A percentile compares a stretch with the other conserved stretches of the same genome.
Evolutionary conservation across 2,329 filamentous ascomycete genomes (phyloP).

Genomic region (Coniella vitis): DNA sequence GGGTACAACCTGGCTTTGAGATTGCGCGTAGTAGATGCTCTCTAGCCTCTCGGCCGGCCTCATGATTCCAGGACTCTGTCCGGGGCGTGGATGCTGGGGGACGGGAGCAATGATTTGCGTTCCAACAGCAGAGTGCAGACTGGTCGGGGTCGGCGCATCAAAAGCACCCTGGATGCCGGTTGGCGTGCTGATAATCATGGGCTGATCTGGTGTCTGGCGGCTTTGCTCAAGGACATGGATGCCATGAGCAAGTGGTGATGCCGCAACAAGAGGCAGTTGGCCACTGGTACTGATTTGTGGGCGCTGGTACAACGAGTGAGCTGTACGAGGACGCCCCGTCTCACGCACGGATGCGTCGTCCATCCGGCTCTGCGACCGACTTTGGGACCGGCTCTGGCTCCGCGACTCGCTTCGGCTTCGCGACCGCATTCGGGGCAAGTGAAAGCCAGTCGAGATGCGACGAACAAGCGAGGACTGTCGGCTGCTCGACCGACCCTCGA

Average conservation of each 20-base stretch:
- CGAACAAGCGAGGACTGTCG: conserved; percentile 30
- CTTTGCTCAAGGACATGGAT: conserved; percentile 15
- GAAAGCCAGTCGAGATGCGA: conserved; percentile 37
- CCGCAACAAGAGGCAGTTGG: conserved; percentile 5
- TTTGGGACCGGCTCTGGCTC: background rate
- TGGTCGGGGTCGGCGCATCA: conserved; percentile 34
- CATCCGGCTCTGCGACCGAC: background rate
- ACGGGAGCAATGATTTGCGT: conserved; percentile 47
- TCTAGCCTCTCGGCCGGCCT: conserved; percentile 49
- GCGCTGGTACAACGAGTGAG: conserved; percentile 10
- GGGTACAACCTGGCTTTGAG: conserved; percentile 6
- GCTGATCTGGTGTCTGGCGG: conserved; percentile 37
- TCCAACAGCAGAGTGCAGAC: conserved; percentile 28
- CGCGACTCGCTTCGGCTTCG: conserved; percentile 25
- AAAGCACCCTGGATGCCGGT: conserved; percentile 47
- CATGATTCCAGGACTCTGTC: conserved; percentile 25
- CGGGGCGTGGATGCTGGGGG: conserved; percentile 40
- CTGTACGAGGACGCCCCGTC: background rate
- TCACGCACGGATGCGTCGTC: conserved; percentile 2
- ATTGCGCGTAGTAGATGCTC: conserved; percentile 40
- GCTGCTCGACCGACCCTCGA: conserved; percentile 31
- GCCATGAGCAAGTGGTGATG: conserved; percentile 20
- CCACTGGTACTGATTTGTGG: conserved; percentile 7
- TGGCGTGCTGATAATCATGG: conserved; percentile 56
- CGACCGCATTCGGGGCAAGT: conserved; percentile 34